These are phyloP conservation scores for Penicillium atrosanguineum DNA, from an alignment of 495 filamentous ascomycete genomes.

Conservation along the genomic window DNA sequence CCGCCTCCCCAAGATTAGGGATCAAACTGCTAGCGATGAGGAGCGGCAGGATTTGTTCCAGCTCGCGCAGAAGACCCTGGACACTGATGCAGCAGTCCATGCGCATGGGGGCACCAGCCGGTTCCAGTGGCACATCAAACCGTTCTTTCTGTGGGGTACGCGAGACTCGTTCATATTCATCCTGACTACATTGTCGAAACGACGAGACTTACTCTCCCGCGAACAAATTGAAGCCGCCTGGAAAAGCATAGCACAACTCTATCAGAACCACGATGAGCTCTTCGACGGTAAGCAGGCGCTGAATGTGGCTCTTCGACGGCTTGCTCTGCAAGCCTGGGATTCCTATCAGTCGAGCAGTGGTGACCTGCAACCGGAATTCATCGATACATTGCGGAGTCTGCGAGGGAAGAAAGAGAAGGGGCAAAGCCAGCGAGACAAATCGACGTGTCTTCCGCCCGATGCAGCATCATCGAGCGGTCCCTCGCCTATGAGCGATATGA, in stretches of 20 bases:
- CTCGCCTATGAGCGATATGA: neutral
- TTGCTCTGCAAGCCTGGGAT: conserved; percentile 9
- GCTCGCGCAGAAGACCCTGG: conserved; percentile 21
- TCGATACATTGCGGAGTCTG: conserved; percentile 1
- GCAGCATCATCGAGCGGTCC: conserved; percentile 1
- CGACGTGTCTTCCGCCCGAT: neutral
- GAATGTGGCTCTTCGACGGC: conserved; percentile 9
- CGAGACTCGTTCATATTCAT: conserved; percentile 8
- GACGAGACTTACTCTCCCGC: conserved; percentile 1
- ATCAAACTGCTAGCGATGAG: conserved; percentile 6
- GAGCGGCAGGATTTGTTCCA: conserved; percentile 12
- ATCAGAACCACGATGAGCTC: conserved; percentile 14
- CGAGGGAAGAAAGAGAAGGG: neutral
- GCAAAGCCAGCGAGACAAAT: neutral
- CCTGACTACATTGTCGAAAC: conserved; percentile 3
- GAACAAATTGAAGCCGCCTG: conserved; percentile 8
- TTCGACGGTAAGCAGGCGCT: conserved; percentile 2
- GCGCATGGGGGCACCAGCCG: conserved; percentile 2
- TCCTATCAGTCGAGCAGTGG: neutral
- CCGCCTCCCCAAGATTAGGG: conserved; percentile 7
- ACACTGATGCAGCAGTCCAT: conserved; percentile 15
- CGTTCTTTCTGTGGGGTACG: conserved; percentile 15
- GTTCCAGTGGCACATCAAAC: conserved; percentile 10
- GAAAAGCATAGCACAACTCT: conserved; percentile 14
- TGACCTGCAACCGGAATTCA: conserved; percentile 6